Conservation (phyloP, 192 early-diverging fungal species). For the Linnemannia zychae region DNA sequence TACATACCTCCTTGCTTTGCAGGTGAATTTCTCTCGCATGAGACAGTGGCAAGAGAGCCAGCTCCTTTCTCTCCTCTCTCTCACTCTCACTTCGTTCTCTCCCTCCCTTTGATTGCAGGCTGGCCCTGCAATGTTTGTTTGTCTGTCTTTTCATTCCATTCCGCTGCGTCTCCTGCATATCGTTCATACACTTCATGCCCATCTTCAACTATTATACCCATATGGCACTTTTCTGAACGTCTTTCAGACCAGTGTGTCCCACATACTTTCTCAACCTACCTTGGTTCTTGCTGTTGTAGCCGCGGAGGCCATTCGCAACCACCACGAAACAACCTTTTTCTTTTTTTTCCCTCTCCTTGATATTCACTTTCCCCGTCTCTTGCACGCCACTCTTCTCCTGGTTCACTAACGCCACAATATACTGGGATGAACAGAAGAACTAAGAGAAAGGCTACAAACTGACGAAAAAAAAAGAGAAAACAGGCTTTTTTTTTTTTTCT, state of each 20-base stretch:
- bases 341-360: background rate
- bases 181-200: background rate
- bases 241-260: background rate
- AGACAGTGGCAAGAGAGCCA: background rate
- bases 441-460: background rate
- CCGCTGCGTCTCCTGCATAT: slow-evolving; percentile 8
- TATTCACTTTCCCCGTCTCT: background rate
- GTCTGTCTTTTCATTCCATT: background rate
- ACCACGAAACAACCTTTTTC: background rate
- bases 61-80: background rate
- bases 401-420: slow-evolving; percentile 4
- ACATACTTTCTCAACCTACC: background rate
- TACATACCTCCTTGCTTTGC: background rate
- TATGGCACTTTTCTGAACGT: background rate
- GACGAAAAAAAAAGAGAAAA: background rate
- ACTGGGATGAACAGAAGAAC: background rate
- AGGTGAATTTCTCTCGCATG: background rate
- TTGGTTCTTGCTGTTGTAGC: background rate
- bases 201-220: background rate
- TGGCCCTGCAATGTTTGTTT: background rate
- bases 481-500: background rate
- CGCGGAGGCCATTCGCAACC: background rate
- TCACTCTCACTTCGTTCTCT: background rate
- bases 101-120: background rate
- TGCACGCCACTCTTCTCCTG: background rate